A percentile compares a stretch with the other conserved stretches of the same genome.
These are phyloP conservation scores for Hortiboletus campestris DNA, from an alignment of 768 basidiomycete species.

Conservation along the genomic window DNA sequence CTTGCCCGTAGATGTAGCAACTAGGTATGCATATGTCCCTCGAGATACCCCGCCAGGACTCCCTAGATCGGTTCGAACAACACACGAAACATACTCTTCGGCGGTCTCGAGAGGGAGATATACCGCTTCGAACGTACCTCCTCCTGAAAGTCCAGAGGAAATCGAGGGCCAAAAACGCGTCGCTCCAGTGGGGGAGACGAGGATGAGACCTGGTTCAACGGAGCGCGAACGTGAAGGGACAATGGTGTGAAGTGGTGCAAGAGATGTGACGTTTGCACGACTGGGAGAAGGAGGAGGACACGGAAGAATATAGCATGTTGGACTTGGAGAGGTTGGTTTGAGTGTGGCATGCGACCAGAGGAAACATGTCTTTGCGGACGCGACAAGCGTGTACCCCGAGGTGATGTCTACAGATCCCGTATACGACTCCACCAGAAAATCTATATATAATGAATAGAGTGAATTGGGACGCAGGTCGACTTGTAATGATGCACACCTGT, in stretches of 20 bases:
- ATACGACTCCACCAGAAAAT: conserved; percentile 66
- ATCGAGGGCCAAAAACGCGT: conserved; percentile 89
- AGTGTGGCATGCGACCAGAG: conserved; percentile 81
- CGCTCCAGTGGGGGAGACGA: conserved; percentile 67
- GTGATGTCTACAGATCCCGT: conserved; percentile 67
- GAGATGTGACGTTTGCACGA: conserved; percentile 48
- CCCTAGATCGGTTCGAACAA: conserved; percentile 66
- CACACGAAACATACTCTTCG: conserved; percentile 61
- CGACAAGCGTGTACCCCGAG: conserved; percentile 74
- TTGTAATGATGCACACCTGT: conserved; percentile 45
- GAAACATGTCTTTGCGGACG: conserved; percentile 72
- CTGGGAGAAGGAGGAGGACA: conserved; percentile 53
- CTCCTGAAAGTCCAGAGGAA: conserved; percentile 78
- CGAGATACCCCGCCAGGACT: conserved; percentile 3
- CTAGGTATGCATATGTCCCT: conserved; percentile 43
- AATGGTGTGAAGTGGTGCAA: conserved; percentile 48
- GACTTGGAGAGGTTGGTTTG: conserved; percentile 51
- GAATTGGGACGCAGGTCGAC: not conserved
- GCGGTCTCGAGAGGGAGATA: conserved; percentile 43
- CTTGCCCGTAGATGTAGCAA: conserved; percentile 64
- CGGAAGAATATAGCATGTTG: conserved; percentile 81
- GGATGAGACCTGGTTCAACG: conserved; percentile 80
- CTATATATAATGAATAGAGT: conserved; percentile 36
- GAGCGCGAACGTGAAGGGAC: conserved; percentile 56
- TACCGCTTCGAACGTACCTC: conserved; percentile 54